Conservation (phyloP, 371 early-diverging fungal species). For the Nematocida minor region DNA sequence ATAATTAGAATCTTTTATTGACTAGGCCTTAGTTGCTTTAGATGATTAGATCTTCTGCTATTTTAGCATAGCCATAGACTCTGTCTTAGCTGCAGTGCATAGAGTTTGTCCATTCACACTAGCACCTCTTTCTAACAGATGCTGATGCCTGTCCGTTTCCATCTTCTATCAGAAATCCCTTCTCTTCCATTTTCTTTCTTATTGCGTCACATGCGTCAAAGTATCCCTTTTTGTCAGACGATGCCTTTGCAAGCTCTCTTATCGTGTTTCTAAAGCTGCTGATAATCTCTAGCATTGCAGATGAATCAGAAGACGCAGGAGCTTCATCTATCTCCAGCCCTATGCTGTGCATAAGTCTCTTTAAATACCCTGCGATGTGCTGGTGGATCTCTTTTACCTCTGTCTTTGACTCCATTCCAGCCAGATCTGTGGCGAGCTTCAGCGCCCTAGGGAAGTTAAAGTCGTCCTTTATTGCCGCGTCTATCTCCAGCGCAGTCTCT, state of each 20-base stretch:
- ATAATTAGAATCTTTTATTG: too few relatives aligned
- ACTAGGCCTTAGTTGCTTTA: too few relatives aligned
- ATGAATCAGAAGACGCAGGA: background rate
- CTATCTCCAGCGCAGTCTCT: conserved; percentile 5
- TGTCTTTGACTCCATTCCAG: background rate
- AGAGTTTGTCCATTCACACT: background rate
- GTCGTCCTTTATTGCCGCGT: conserved; percentile 39
- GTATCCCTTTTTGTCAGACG: conserved; percentile 25
- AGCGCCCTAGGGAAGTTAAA: conserved; percentile 37
- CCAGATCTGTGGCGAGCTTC: background rate
- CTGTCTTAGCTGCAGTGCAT: too few relatives aligned
- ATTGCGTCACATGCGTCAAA: conserved; percentile 60
- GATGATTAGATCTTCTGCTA: too few relatives aligned
- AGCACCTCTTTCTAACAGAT: conserved; percentile 41
- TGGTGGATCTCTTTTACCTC: background rate
- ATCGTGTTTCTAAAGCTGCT: conserved; percentile 56
- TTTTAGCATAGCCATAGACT: too few relatives aligned
- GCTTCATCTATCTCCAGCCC: conserved; percentile 22
- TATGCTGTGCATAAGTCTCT: conserved; percentile 30
- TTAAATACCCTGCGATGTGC: conserved; percentile 24
- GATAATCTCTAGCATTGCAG: conserved; percentile 12
- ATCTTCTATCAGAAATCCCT: conserved; percentile 64
- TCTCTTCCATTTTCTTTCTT: conserved; percentile 50
- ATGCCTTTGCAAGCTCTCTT: conserved; percentile 51
- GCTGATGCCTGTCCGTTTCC: background rate